phyloP scores from a whole-genome alignment of 2,329 filamentous ascomycete species.

The Penicillium verrucosum region DNA sequence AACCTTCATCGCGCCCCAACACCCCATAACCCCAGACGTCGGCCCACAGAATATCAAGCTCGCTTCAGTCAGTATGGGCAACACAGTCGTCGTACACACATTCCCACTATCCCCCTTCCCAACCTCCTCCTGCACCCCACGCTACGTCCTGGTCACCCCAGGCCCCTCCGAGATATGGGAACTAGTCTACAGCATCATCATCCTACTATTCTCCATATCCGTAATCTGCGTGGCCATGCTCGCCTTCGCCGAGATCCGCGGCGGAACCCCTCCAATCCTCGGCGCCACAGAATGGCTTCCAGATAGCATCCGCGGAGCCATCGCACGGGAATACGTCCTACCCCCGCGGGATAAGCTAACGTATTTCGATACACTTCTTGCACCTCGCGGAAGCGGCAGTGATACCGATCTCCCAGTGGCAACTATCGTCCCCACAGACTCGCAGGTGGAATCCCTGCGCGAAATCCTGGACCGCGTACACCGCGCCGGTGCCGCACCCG shows the following conservation, averaged over 20 bases:
- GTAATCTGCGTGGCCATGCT: slow-evolving; percentile 62
- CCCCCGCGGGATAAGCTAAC: slow-evolving; percentile 17
- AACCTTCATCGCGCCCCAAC: slow-evolving; percentile 50
- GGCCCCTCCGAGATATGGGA: slow-evolving; percentile 53
- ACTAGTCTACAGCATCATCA: slow-evolving; percentile 53
- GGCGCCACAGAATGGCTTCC: slow-evolving; percentile 58
- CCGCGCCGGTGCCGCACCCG: slow-evolving; percentile 19
- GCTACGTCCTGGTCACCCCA: slow-evolving; percentile 67
- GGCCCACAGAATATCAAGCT: slow-evolving; percentile 66
- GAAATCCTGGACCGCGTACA: slow-evolving; percentile 30
- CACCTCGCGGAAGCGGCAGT: background rate
- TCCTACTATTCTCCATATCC: slow-evolving; percentile 61
- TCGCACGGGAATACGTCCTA: slow-evolving; percentile 41
- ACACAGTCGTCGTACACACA: slow-evolving; percentile 74
- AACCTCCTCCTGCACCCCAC: slow-evolving; percentile 49
- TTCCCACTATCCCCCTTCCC: slow-evolving; percentile 61
- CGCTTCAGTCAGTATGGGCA: slow-evolving; percentile 76
- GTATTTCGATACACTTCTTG: slow-evolving; percentile 16
- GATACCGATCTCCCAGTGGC: background rate
- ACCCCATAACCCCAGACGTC: slow-evolving; percentile 48
- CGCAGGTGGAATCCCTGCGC: slow-evolving; percentile 21
- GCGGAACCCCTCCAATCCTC: slow-evolving; percentile 55
- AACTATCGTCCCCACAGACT: slow-evolving; percentile 6
- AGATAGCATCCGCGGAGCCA: slow-evolving; percentile 42
- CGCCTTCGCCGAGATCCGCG: slow-evolving; percentile 59